Evolutionary conservation across 2,329 filamentous ascomycete species (phyloP).

Genomic region (Pseudocercospora vitis): DNA sequence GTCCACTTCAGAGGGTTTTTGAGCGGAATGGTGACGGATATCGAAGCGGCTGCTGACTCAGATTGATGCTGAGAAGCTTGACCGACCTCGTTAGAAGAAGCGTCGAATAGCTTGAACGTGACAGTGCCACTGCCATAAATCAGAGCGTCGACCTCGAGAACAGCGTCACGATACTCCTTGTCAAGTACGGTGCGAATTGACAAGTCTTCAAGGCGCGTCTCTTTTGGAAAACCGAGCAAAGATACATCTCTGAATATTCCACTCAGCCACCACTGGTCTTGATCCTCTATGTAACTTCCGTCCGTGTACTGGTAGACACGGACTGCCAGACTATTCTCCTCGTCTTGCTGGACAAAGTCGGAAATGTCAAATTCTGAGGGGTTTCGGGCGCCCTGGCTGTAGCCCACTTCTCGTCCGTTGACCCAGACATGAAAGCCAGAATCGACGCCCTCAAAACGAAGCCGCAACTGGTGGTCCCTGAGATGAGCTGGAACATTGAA

Average conservation of each 20-base stretch:
- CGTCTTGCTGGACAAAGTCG: constrained; percentile 46
- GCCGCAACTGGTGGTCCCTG: constrained; percentile 56
- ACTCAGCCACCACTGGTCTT: constrained; percentile 33
- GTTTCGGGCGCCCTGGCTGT: constrained; percentile 68
- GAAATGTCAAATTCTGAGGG: constrained; percentile 69
- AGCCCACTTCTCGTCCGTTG: constrained; percentile 64
- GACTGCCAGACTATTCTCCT: constrained; percentile 59
- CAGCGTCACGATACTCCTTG: constrained; percentile 51
- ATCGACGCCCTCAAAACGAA: constrained; percentile 72
- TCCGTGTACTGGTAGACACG: constrained; percentile 71
- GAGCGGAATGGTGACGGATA: constrained; percentile 47
- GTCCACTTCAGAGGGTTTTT: constrained; percentile 65
- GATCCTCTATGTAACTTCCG: constrained; percentile 67
- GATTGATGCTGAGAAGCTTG: constrained; percentile 6
- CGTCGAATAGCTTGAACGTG: constrained; percentile 41
- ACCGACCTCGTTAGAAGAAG: constrained; percentile 39
- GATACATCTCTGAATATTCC: constrained; percentile 67
- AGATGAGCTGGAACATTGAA: constrained; percentile 54
- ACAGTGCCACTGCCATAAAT: constrained; percentile 45
- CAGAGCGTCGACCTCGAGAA: constrained; percentile 39
- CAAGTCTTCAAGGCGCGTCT: constrained; percentile 57
- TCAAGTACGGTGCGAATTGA: constrained; percentile 59
- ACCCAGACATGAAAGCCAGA: constrained; percentile 70
- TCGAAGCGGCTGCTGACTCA: constrained; percentile 24
- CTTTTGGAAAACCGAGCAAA: constrained; percentile 57